Base-by-base conservation (phyloP, 1,284 basidiomycete species). In the Gomphus bonarii region DNA sequence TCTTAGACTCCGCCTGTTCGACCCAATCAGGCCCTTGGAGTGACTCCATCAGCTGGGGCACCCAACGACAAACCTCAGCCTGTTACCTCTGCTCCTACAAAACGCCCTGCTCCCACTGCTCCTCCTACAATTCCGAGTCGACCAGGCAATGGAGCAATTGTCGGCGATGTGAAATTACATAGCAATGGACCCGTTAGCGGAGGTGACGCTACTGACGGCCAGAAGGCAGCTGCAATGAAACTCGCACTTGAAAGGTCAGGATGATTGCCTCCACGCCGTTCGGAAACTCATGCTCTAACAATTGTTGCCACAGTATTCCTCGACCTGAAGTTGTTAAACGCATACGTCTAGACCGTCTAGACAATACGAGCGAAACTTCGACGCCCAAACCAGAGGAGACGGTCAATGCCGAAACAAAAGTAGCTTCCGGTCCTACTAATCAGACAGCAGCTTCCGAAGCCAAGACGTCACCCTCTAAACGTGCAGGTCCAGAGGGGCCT, bases 301-400 rank as follows among this genome's bases (percentile, higher is more conserved):
- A 58, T 61, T 18, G 61, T 60, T 14, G 60, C 62, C 28, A 18
- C 62, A 89, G 85, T 63, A 77, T 88, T 55, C 85, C 85, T 14
- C 73, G 85, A 50, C 87, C 87, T 16, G 84, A 87, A 65, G 84
- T 88, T 36, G 83, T 90, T 54, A 86, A 80, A 67, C 74, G 87
- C 59, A 75, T 87, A 16, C 73, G 84, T 48, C 73, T 76, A 18
- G 84, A 86, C 30, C 73, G 84, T 48, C 73, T 76, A 18, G 84
- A 86, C 30, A 55, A 63, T 6, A 68, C 58, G 36, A 53, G 60
- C 52, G 65, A 61, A 36, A 59, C 60, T 22, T 31, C 58, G 14
- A 48, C 51, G 22, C 51, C 52, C 8, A 33, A 28, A 22, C 36
- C 55, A 30, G 38, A 55, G 20, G 48, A 58, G 11, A 38, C 30